Evolutionary conservation across 2,329 filamentous ascomycete species (phyloP).

Genomic region (Aspergillus sp.): DNA sequence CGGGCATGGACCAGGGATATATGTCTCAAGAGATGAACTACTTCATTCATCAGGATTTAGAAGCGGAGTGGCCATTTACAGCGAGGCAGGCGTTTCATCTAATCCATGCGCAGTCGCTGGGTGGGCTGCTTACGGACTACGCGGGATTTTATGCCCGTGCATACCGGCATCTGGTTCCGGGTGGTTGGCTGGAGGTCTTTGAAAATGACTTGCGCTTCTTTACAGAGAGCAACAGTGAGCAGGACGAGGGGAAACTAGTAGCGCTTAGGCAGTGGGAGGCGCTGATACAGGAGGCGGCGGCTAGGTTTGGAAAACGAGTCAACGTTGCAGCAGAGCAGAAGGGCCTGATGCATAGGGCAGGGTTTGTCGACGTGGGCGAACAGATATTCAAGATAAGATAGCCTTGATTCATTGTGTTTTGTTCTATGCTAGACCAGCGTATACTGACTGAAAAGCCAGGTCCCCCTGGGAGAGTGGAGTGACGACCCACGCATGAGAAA

Average conservation of each 20-base stretch:
- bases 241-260: not conserved
- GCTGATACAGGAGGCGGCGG: slow-evolving; percentile 7
- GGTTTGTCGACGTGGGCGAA: slow-evolving; percentile 6
- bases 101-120: slow-evolving; percentile 5
- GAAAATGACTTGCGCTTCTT: slow-evolving; percentile 7
- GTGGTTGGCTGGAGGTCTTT: slow-evolving; percentile 8
- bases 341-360: slow-evolving; percentile 7
- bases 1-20: slow-evolving; percentile 2
- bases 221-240: not conserved
- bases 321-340: slow-evolving; percentile 6
- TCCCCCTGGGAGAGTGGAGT: slow-evolving; percentile 5
- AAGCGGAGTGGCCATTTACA: slow-evolving; percentile 9
- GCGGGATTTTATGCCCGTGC: slow-evolving; percentile 4
- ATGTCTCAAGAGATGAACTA: not conserved
- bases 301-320: slow-evolving; percentile 9
- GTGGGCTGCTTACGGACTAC: slow-evolving; percentile 4
- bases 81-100: slow-evolving; percentile 10
- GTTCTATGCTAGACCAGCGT: not conserved
- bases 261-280: slow-evolving; percentile 3
- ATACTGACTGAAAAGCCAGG: not conserved
- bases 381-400: slow-evolving; percentile 6
- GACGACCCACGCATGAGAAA: not conserved
- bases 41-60: slow-evolving; percentile 4
- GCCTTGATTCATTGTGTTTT: not conserved
- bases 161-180: slow-evolving; percentile 6